These are phyloP conservation scores for Erodium trifolium DNA, from an alignment of 441 rosid species.

Conservation along the genomic window DNA sequence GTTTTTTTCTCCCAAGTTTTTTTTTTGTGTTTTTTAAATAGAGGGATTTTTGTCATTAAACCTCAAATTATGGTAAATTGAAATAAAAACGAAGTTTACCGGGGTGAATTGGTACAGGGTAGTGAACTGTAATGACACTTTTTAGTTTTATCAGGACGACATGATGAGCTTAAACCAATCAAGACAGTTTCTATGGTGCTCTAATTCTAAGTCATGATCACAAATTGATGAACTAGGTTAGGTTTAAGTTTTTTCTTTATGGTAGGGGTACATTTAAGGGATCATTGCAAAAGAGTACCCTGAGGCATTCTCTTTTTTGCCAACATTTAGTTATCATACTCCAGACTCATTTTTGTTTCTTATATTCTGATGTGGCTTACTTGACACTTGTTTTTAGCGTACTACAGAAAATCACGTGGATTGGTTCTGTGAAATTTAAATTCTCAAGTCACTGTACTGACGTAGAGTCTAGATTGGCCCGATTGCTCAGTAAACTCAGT, in stretches of 20 bases:
- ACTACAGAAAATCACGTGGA: conserved; percentile 53
- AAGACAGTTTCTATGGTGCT: neutral
- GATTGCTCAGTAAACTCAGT: conserved; percentile 31
- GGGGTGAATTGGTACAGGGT: no score
- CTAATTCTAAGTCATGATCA: conserved; percentile 3
- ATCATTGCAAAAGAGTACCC: no score
- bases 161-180: conserved; percentile 1
- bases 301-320: no score
- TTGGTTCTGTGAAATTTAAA: conserved; percentile 52
- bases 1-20: no score
- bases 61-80: no score
- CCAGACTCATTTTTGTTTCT: conserved; percentile 10
- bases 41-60: no score
- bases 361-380: conserved; percentile 14
- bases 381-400: conserved; percentile 15
- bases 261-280: neutral
- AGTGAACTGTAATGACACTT: no score
- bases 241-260: neutral
- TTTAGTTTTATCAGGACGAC: neutral
- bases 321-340: neutral
- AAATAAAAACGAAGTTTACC: neutral
- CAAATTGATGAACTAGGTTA: neutral
- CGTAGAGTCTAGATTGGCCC: conserved; percentile 39
- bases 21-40: no score
- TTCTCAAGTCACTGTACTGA: conserved; percentile 23